A percentile compares a stretch with the other conserved stretches of the same genome.
These are phyloP conservation scores for Eucalyptus rudis DNA, from an alignment of 345 rosid genomes.

Conservation along the genomic window DNA sequence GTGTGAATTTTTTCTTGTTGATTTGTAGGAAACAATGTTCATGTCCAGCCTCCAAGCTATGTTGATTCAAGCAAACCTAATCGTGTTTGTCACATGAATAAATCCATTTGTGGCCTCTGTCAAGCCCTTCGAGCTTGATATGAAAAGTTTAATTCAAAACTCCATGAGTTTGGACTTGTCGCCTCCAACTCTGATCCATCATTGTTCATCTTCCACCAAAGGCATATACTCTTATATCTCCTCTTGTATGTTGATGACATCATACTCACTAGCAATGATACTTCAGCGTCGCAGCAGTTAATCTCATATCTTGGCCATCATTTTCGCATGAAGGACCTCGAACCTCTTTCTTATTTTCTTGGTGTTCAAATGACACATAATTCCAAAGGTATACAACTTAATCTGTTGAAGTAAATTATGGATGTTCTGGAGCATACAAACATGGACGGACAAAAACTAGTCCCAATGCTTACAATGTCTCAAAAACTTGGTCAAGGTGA, in stretches of 20 bases:
- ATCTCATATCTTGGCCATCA: too few relatives aligned
- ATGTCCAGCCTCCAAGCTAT: background rate
- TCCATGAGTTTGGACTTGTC: background rate
- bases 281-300: accelerated
- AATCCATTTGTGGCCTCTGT: background rate
- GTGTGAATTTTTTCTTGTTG: background rate
- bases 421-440: too few relatives aligned
- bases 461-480: too few relatives aligned
- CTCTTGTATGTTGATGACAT: background rate
- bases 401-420: too few relatives aligned
- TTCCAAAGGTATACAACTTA: too few relatives aligned
- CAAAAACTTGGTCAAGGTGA: too few relatives aligned
- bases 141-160: background rate
- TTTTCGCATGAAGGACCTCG: too few relatives aligned
- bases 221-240: background rate
- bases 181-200: background rate
- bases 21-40: background rate
- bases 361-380: too few relatives aligned
- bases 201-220: background rate
- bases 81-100: background rate
- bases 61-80: background rate
- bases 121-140: background rate
- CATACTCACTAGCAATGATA: background rate
- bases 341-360: too few relatives aligned
- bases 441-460: too few relatives aligned